These are phyloP conservation scores for Chara braunii DNA, from an alignment of 139 green algal genomes.

Conservation along the genomic window DNA sequence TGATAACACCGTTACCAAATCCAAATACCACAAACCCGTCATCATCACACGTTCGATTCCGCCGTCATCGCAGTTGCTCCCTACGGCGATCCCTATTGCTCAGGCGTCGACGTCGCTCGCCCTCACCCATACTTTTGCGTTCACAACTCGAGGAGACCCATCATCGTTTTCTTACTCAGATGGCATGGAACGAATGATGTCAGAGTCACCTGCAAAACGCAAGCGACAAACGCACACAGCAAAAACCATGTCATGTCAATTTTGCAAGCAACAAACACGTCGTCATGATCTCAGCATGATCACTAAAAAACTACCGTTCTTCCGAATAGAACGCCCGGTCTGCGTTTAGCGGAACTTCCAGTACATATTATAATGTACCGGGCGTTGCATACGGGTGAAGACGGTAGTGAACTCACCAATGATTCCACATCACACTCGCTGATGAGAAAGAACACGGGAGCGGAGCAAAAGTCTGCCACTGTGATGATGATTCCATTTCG, in stretches of 20 bases:
- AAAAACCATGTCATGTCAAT: constrained; percentile 3
- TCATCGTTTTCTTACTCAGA: not conserved
- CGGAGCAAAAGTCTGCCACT: not conserved
- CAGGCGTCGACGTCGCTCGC: too few relatives aligned
- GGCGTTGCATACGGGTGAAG: not conserved
- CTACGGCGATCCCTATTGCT: too few relatives aligned
- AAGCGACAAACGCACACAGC: not conserved
- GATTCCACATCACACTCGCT: too few relatives aligned
- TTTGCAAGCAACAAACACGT: constrained; percentile 1
- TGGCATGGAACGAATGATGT: constrained; percentile 31
- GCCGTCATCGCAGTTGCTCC: too few relatives aligned
- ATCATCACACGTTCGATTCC: too few relatives aligned
- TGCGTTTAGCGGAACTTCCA: not conserved
- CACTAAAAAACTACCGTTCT: constrained; percentile 4
- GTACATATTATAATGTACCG: not conserved
- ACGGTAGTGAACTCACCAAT: not conserved
- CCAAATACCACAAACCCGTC: too few relatives aligned
- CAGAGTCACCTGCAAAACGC: constrained; percentile 31
- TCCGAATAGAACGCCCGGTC: not conserved
- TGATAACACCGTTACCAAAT: too few relatives aligned
- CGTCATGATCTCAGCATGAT: not conserved
- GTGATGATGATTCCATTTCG: too few relatives aligned
- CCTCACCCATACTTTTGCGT: too few relatives aligned
- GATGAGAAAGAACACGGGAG: not conserved
- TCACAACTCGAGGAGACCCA: not conserved